Percentiles rank a stretch among this genome's conserved stretches.
phyloP scores from a whole-genome alignment of 139 green algal genomes.

The Chlorokybus atmophyticus region DNA sequence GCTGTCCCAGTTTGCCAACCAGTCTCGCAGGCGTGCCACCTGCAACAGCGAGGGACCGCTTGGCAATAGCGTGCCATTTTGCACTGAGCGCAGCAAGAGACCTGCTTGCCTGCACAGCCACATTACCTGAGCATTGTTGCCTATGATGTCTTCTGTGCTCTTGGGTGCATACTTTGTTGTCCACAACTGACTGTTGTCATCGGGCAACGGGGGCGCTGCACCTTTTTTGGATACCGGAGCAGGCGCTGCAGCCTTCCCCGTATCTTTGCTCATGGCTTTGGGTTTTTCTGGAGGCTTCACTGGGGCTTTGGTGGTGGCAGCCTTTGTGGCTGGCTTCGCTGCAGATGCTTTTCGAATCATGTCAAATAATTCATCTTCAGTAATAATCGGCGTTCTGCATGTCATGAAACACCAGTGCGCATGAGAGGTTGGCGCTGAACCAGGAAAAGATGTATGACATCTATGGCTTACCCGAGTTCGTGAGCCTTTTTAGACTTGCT shows the following conservation, averaged over 20 bases:
- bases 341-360: constrained; percentile 17
- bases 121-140: constrained; percentile 54
- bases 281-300: background rate
- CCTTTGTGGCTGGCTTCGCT: constrained; percentile 8
- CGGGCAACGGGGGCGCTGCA: background rate
- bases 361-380: constrained; percentile 25
- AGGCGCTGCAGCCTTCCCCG: too few relatives aligned
- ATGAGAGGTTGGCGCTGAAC: too few relatives aligned
- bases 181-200: constrained; percentile 51
- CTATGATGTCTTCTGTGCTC: constrained; percentile 64
- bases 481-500: constrained; percentile 26
- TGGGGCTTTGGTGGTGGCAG: background rate
- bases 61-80: too few relatives aligned
- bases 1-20: constrained; percentile 56
- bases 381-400: constrained; percentile 11
- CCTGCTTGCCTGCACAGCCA: too few relatives aligned
- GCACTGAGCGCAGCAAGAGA: too few relatives aligned
- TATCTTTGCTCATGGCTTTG: background rate
- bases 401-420: too few relatives aligned
- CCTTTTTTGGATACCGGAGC: too few relatives aligned
- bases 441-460: too few relatives aligned
- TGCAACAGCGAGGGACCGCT: constrained; percentile 16
- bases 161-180: constrained; percentile 82
- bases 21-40: constrained; percentile 33
- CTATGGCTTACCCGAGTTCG: constrained; percentile 20